Percentiles rank a stretch among this genome's conserved stretches.
Evolutionary conservation across 176 grass and related monocot genomes (phyloP).

Genomic region (Musa troglodytarum): DNA sequence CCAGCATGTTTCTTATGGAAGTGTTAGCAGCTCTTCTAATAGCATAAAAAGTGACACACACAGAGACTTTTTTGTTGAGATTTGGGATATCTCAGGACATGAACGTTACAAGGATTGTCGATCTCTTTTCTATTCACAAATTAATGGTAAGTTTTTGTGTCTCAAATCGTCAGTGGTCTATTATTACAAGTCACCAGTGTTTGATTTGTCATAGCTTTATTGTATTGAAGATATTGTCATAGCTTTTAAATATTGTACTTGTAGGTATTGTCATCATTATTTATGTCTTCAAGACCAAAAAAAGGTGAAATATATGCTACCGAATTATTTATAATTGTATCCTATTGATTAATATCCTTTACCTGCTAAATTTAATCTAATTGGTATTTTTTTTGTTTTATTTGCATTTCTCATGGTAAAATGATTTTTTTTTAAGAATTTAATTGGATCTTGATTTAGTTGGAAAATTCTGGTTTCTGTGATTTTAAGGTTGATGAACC

Average conservation of each 20-base stretch:
- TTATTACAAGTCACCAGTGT: neutral
- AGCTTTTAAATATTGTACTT: neutral
- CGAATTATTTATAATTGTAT: neutral
- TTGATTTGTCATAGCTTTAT: neutral
- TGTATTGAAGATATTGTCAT: neutral
- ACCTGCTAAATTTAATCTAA: neutral
- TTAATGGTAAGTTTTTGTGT: constrained; percentile 50
- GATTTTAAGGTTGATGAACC: no score
- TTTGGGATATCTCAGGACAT: constrained; percentile 93
- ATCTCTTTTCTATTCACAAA: constrained; percentile 80
- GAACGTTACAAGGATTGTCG: constrained; percentile 82
- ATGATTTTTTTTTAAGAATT: neutral
- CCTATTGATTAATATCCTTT: neutral
- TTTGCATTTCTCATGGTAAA: neutral
- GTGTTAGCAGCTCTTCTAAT: constrained; percentile 61
- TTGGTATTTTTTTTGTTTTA: neutral
- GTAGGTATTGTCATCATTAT: neutral
- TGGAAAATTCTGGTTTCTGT: no score
- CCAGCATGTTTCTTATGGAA: constrained; percentile 79
- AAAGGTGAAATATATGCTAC: no score
- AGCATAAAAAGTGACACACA: constrained; percentile 57
- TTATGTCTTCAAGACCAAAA: neutral
- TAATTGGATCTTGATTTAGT: no score
- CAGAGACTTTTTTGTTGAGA: constrained; percentile 87
- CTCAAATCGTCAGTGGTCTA: neutral